Conservation (phyloP, 2,329 filamentous ascomycete genomes). For the Ophiostoma australiae region DNA sequence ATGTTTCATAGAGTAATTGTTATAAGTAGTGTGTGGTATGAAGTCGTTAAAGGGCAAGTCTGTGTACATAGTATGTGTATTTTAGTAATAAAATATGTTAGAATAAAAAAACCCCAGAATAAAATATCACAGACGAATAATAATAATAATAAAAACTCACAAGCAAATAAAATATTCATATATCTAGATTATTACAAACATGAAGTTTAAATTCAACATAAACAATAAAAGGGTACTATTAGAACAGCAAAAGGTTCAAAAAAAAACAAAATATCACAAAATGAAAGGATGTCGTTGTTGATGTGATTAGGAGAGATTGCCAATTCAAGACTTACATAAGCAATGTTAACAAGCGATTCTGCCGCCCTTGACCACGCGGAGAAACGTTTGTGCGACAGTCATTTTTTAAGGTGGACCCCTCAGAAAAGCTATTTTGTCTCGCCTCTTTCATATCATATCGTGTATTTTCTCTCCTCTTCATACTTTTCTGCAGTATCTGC, state of each 20-base stretch:
- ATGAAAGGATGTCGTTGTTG: background rate
- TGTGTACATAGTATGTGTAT: too few relatives aligned
- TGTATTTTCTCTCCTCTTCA: background rate
- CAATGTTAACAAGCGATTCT: background rate
- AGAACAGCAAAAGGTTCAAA: background rate
- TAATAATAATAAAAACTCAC: too few relatives aligned
- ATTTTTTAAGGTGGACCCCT: slow-evolving; percentile 15
- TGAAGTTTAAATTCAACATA: background rate
- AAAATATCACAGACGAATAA: too few relatives aligned
- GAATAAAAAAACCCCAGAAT: too few relatives aligned
- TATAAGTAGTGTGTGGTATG: background rate
- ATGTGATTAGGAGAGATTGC: background rate
- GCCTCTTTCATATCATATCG: slow-evolving; percentile 8
- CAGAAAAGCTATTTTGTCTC: slow-evolving; percentile 10
- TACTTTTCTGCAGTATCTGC: background rate
- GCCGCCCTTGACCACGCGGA: slow-evolving; percentile 12
- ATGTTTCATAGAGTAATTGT: too few relatives aligned
- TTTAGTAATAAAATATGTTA: too few relatives aligned
- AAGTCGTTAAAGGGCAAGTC: background rate
- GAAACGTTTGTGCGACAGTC: slow-evolving; percentile 21
- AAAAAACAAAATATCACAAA: background rate
- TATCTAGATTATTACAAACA: background rate
- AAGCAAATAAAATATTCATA: too few relatives aligned
- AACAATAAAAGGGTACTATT: background rate
- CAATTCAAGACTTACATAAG: background rate